These are phyloP conservation scores for Linanthus parryae DNA, from an alignment of 148 eudicot species.

Conservation along the genomic window DNA sequence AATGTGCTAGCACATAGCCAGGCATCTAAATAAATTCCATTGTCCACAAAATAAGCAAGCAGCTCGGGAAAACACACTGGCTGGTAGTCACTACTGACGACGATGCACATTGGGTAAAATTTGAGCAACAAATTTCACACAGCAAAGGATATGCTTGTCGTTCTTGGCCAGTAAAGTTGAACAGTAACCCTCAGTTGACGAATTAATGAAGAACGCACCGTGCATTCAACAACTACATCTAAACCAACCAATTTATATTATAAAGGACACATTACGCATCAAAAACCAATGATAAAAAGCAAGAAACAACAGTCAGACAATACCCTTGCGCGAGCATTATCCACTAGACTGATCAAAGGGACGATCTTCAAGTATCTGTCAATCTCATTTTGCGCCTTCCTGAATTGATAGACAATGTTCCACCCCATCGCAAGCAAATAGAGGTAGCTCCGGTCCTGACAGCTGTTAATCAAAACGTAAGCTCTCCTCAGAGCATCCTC, in stretches of 20 bases:
- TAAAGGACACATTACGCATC: neutral
- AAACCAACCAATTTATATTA: neutral
- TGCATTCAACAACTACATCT: neutral
- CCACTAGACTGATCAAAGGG: constrained; percentile 31
- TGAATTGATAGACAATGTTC: constrained; percentile 39
- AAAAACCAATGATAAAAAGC: neutral
- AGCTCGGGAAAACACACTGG: no score
- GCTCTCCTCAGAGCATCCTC: constrained; percentile 40
- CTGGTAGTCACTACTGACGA: no score
- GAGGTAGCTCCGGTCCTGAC: constrained; percentile 29
- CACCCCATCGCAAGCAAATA: constrained; percentile 44
- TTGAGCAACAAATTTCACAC: no score
- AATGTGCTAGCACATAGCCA: no score
- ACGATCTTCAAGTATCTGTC: constrained; percentile 34
- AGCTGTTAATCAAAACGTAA: constrained; percentile 25
- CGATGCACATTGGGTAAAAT: no score
- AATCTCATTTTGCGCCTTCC: constrained; percentile 33
- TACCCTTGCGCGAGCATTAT: constrained; percentile 28
- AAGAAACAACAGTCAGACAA: neutral
- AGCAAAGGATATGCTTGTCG: no score
- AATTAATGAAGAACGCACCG: no score
- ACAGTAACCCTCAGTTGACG: no score
- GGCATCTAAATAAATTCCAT: no score
- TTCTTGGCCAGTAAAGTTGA: no score
- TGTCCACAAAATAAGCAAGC: no score